Evolutionary conservation across 352 stramenopile genomes (phyloP).

Genomic region (Pythium aquatile): DNA sequence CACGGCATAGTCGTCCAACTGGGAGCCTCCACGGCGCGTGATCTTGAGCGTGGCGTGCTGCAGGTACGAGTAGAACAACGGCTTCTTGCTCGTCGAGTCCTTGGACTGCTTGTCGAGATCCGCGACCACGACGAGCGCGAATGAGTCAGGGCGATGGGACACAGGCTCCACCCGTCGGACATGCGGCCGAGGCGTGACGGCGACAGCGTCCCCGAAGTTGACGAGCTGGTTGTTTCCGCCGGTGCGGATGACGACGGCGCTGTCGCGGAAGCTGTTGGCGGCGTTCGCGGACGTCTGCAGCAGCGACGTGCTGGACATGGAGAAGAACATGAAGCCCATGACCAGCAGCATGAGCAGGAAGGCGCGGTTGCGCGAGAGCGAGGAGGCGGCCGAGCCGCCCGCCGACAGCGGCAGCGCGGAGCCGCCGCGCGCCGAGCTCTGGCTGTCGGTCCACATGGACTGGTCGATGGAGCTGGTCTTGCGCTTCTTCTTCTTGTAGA

Average conservation of each 20-base stretch:
- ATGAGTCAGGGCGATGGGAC: constrained; percentile 50
- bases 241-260: constrained; percentile 17
- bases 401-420: constrained; percentile 31
- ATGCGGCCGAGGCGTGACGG: constrained; percentile 10
- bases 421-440: constrained; percentile 26
- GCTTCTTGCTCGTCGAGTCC: constrained; percentile 86
- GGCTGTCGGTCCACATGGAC: constrained; percentile 54
- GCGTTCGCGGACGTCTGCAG: constrained; percentile 18
- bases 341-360: constrained; percentile 50
- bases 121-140: constrained; percentile 91
- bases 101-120: constrained; percentile 95
- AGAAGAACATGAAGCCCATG: constrained; percentile 56
- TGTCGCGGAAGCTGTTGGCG: constrained; percentile 12
- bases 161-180: constrained; percentile 10
- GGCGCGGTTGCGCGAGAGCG: constrained; percentile 51
- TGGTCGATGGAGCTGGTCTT: constrained; percentile 73
- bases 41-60: constrained; percentile 89
- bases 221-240: constrained; percentile 21
- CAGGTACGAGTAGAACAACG: constrained; percentile 89
- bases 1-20: constrained; percentile 56
- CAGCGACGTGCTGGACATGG: constrained; percentile 52
- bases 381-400: constrained; percentile 26
- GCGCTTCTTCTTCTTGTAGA: constrained; percentile 66
- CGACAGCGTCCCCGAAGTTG: constrained; percentile 20
- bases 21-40: constrained; percentile 31